Base-by-base conservation (phyloP, 148 eudicot genomes). In the Rhododendron ovatum region DNA sequence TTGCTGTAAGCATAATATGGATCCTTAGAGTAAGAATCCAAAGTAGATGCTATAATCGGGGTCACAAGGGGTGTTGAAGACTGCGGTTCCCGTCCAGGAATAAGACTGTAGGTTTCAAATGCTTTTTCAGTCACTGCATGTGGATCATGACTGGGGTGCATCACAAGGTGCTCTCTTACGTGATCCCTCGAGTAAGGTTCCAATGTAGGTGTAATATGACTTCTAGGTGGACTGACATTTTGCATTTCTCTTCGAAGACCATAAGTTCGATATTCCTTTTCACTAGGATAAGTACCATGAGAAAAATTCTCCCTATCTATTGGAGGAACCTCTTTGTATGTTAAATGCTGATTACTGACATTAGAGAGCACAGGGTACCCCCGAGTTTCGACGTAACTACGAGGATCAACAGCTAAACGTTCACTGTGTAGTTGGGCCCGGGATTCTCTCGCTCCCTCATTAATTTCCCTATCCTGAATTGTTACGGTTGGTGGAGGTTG, bases 231-330 rank as follows among this genome's bases (percentile, higher is more conserved):
- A 43, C 28, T 78, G 50, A 78, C 13, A 45, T 78, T 78, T 79
- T 59, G 81, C 43, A 47, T 86, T 28, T 86, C 88, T 51, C 87
- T 90, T 47, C 87, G 94, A 82, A 92, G 92, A 83, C 94, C 96
- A 84, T 87, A 87, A 85, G 82, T 92, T 85, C 92, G 93, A 78
- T 91, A 94, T 83, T 91, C 91, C 86, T 88, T 86, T 83, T 92
- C 96, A 14, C 84, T 85, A 13, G 88, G 55, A 45, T 82, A 78
- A 43, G n/a, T 18, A 78, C 45, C 53, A 8, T 43, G 81, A 41
- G 51, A 78, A 43, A 45, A 78, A 22, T 11, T 24, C 28, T 43
- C 81, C 47, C 81, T 43, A 53, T 24, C 48, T 37, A 0, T 41
- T 77, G 53, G n/a, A 78, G 53, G 7, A 43, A 78, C 81, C 6